phyloP scores from a whole-genome alignment of 805 yeast species.

The Myxozyma melibiosi region DNA sequence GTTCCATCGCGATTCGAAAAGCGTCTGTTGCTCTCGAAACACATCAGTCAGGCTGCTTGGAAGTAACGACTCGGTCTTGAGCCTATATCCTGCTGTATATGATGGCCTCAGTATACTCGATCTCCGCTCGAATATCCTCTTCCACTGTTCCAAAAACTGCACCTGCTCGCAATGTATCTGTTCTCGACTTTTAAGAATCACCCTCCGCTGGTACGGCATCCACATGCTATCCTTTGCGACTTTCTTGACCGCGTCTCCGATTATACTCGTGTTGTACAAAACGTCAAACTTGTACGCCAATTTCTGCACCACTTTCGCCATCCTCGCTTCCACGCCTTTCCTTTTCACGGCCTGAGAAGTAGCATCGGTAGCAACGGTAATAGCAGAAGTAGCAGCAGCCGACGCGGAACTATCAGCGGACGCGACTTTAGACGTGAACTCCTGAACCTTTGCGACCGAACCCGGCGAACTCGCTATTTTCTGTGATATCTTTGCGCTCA shows the following conservation, averaged over 20 bases:
- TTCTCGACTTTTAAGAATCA: background rate
- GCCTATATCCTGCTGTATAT: background rate
- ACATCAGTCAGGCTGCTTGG: background rate
- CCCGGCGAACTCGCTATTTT: background rate
- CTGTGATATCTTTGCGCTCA: conserved; percentile 5
- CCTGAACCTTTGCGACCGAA: background rate
- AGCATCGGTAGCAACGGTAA: too few relatives aligned
- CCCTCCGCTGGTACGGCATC: background rate
- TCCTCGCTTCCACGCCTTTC: too few relatives aligned
- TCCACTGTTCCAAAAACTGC: background rate
- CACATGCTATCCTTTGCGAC: background rate
- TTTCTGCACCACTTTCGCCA: background rate
- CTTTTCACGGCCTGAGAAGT: too few relatives aligned
- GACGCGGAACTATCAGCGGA: too few relatives aligned
- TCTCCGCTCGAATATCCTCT: background rate
- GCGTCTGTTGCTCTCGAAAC: background rate
- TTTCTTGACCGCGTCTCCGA: conserved; percentile 1
- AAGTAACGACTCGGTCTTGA: background rate
- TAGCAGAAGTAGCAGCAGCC: too few relatives aligned
- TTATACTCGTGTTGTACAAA: background rate
- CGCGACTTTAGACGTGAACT: background rate
- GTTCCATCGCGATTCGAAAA: background rate
- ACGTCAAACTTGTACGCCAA: background rate
- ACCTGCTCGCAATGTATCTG: background rate
- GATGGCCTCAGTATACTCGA: background rate